Evolutionary conservation across 2,329 filamentous ascomycete species (phyloP).

Genomic region (Elsinoe australis): DNA sequence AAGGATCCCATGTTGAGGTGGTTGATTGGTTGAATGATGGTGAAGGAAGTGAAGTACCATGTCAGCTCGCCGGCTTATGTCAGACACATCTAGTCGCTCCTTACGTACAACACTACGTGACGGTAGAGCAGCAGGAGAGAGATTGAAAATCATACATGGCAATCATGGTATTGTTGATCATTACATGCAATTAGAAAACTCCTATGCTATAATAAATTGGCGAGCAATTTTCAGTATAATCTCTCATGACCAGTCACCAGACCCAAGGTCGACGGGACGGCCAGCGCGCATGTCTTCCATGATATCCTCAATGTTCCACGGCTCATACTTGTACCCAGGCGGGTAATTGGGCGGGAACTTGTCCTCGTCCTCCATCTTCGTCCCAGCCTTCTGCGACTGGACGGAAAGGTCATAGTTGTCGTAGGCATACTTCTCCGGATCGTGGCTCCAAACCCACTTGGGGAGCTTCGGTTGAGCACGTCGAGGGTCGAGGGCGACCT

Average conservation of each 20-base stretch:
- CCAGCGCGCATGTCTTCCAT: constrained; percentile 33
- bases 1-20: too few species aligned
- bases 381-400: constrained; percentile 36
- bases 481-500: constrained; percentile 40
- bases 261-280: constrained; percentile 31
- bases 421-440: constrained; percentile 40
- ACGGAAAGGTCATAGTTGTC: constrained; percentile 38
- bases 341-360: constrained; percentile 40
- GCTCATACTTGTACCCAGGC: constrained; percentile 29
- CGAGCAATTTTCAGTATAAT: too few species aligned
- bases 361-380: constrained; percentile 37
- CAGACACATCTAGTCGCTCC: too few species aligned
- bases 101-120: too few species aligned
- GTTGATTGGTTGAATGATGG: too few species aligned
- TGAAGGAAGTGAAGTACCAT: too few species aligned
- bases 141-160: too few species aligned
- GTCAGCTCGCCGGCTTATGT: too few species aligned
- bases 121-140: too few species aligned
- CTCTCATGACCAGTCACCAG: constrained; percentile 27
- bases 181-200: too few species aligned
- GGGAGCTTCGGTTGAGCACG: constrained; percentile 39
- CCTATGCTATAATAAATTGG: too few species aligned
- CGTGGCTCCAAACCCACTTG: constrained; percentile 41
- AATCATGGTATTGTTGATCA: too few species aligned
- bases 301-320: constrained; percentile 39